Evolutionary conservation across 2,329 filamentous ascomycete genomes (phyloP).

Genomic region (Tolypocladium guangdongense): DNA sequence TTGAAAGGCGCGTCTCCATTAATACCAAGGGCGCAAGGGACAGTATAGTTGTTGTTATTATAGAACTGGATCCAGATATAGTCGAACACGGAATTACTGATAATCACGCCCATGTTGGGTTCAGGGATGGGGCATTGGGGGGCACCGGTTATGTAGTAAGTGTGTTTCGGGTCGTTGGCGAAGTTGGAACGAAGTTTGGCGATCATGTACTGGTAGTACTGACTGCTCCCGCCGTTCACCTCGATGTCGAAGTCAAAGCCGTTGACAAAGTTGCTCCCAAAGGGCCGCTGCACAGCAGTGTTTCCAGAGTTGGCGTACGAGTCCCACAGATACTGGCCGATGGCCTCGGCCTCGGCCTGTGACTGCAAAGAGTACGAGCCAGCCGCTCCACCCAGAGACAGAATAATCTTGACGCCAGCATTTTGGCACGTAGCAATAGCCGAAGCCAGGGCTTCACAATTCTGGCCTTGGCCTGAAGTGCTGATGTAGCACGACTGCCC

Average conservation of each 20-base stretch:
- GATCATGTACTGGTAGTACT: constrained; percentile 11
- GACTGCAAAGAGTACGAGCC: constrained; percentile 10
- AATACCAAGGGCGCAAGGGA: background rate
- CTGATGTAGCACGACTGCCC: constrained; percentile 28
- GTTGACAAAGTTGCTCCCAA: constrained; percentile 8
- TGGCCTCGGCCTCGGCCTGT: constrained; percentile 7
- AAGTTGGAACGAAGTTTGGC: constrained; percentile 11
- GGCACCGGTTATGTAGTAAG: constrained; percentile 33
- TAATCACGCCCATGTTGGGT: constrained; percentile 29
- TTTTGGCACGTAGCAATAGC: constrained; percentile 11
- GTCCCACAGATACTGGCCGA: constrained; percentile 10
- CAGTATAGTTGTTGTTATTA: constrained; percentile 31
- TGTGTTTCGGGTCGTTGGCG: constrained; percentile 2
- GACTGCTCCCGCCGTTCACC: constrained; percentile 6
- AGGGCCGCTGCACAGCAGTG: constrained; percentile 7
- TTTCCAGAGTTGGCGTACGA: background rate
- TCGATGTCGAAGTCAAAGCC: constrained; percentile 14
- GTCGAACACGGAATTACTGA: constrained; percentile 17
- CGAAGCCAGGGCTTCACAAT: constrained; percentile 9
- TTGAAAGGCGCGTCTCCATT: constrained; percentile 7
- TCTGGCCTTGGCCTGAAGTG: constrained; percentile 17
- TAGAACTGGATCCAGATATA: constrained; percentile 35
- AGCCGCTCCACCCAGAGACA: constrained; percentile 8
- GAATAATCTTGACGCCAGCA: constrained; percentile 9
- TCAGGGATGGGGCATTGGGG: constrained; percentile 27